A percentile compares a stretch with the other conserved stretches of the same genome.
phyloP scores from a whole-genome alignment of 2,329 filamentous ascomycete genomes.

The Pyricularia pennisetigena region DNA sequence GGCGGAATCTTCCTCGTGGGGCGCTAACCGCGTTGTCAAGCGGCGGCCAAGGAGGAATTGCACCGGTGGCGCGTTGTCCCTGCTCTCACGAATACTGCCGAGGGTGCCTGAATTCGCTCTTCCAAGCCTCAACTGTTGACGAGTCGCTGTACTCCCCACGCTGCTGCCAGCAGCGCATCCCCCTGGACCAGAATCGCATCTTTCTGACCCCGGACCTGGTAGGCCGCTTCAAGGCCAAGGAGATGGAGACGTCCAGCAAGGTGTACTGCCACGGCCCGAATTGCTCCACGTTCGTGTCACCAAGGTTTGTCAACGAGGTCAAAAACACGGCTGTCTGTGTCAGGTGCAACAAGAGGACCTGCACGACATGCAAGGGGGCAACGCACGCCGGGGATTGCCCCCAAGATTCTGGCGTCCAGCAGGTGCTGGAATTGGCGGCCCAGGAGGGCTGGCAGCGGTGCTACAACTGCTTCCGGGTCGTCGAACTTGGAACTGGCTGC shows the following conservation, averaged over 20 bases:
- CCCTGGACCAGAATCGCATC: conserved; percentile 21
- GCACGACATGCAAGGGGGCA: conserved; percentile 35
- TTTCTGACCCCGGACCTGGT: too few species aligned
- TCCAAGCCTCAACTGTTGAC: conserved; percentile 29
- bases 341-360: conserved; percentile 36
- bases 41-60: too few species aligned
- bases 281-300: too few species aligned
- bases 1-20: background rate
- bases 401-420: conserved; percentile 26
- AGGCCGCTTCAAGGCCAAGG: too few species aligned
- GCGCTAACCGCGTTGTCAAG: background rate
- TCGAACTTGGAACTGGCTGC: too few species aligned
- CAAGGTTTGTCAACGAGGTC: too few species aligned
- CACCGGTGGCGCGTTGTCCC: conserved; percentile 10
- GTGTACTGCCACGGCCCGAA: too few species aligned
- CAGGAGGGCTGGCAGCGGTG: too few species aligned
- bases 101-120: too few species aligned
- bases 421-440: conserved; percentile 29
- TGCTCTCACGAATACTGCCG: conserved; percentile 39
- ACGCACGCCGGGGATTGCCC: conserved; percentile 39
- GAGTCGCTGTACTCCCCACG: conserved; percentile 41
- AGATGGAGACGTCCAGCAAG: too few species aligned
- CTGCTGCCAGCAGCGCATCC: conserved; percentile 35
- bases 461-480: conserved; percentile 3
- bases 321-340: too few species aligned